Percentiles rank a stretch among this genome's conserved stretches.
These are phyloP conservation scores for Pugionium dolabratum DNA, from an alignment of 345 rosid species.

Conservation along the genomic window DNA sequence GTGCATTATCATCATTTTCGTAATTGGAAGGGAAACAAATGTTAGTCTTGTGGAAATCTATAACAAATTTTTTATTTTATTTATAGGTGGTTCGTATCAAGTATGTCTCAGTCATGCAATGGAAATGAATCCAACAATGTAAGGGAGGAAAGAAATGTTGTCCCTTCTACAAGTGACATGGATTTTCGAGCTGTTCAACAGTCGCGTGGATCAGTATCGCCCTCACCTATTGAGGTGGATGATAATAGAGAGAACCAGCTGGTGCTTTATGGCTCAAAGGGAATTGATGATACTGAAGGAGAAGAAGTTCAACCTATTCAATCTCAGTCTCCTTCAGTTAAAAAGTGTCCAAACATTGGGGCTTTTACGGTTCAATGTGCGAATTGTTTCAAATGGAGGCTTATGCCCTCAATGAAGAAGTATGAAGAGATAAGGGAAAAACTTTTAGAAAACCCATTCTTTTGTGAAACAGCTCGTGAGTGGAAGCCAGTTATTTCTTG, in stretches of 20 bases:
- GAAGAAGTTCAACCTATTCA: slow-evolving; percentile 33
- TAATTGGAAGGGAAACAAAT: too few relatives aligned
- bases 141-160: too few relatives aligned
- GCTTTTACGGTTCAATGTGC: slow-evolving; percentile 94
- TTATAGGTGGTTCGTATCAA: too few relatives aligned
- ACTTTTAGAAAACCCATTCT: slow-evolving; percentile 69
- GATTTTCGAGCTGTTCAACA: too few relatives aligned
- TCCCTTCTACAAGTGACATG: too few relatives aligned
- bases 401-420: slow-evolving; percentile 79
- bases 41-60: too few relatives aligned
- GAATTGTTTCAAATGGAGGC: slow-evolving; percentile 87
- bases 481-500: slow-evolving; percentile 84
- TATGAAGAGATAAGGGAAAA: slow-evolving; percentile 93
- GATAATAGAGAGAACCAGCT: slow-evolving; percentile 46
- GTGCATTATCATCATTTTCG: too few relatives aligned
- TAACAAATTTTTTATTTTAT: too few relatives aligned
- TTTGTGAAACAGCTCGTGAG: slow-evolving; percentile 63
- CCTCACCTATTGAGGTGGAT: slow-evolving; percentile 37
- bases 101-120: too few relatives aligned
- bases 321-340: slow-evolving; percentile 41
- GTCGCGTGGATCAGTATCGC: too few relatives aligned
- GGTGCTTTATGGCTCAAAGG: slow-evolving; percentile 50
- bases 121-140: too few relatives aligned
- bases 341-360: slow-evolving; percentile 65
- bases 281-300: background rate